Evolutionary conservation across 2,329 filamentous ascomycete genomes (phyloP), one percentile per base, ranked within the genome.

Genomic region (Emmonsiellopsis sp.): DNA sequence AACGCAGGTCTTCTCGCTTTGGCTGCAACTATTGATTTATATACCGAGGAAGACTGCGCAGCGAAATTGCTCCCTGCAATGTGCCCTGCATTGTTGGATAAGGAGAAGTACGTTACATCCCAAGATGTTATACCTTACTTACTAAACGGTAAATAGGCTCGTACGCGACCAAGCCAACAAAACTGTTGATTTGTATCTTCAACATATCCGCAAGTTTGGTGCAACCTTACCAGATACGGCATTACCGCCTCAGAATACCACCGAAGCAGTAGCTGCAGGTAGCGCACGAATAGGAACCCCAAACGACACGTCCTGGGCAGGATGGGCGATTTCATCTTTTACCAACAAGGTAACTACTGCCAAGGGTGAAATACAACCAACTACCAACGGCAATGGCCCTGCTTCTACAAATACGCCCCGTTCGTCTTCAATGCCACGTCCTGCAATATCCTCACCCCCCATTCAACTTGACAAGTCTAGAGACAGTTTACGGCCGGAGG

Each of bases 291-390:
- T 95, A 77, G 84, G 85, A 57, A 93, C 87, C 1, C 86, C 89
- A 56, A 81, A 78, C 40, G 79, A 85, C 52, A 75, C 79, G 21
- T 83, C 84, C 2, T 97, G 93, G 93, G 83, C 93, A 1, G 93
- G 93, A 10, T 98, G 93, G 93, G 93, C 93, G 1, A 96, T 98
- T 52, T 97, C 93, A 0, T 96, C 90, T 1, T 98, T 98, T 66
- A 97, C 93, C 2, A 97, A 97, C 71, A 96, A 95, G 63, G 69
- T 97, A 10, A 85, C 88, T 1, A 73, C 87, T 0, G 90, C 89
- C 0, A 86, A 86, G 7, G 93, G 93, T 14, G 87, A 96, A 54
- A 98, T 98, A 58, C 79, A 92, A 64, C 73, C 82, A 10, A 72
- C 77, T 14, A 70, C 75, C 42, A 49, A 48, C 27, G 17, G 47